Conservation (phyloP, 1,139 yeast species). For the Hyphopichia burtonii region DNA sequence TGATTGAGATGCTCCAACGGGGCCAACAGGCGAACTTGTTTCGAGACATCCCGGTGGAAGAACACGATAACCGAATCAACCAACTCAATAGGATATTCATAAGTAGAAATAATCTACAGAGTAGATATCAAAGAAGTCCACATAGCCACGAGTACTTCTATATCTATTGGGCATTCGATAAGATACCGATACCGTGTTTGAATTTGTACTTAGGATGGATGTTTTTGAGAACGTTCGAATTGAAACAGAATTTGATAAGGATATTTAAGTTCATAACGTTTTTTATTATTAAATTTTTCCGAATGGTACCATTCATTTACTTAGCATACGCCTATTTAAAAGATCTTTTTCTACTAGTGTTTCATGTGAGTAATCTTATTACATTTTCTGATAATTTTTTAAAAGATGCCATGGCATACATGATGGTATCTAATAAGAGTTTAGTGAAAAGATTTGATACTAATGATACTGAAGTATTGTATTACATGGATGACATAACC, state of each 20-base stretch:
- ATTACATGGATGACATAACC: neutral
- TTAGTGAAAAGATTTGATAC: conserved; percentile 10
- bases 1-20: conserved; percentile 20
- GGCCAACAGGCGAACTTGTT: conserved; percentile 16
- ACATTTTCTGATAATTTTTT: conserved; percentile 32
- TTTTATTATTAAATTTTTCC: conserved; percentile 6
- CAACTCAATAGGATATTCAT: conserved; percentile 11
- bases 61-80: conserved; percentile 13
- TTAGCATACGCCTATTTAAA: neutral
- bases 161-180: neutral
- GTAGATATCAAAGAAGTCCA: neutral
- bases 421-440: conserved; percentile 17
- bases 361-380: conserved; percentile 22
- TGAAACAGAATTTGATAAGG: neutral
- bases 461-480: neutral
- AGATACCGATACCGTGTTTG: conserved; percentile 29
- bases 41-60: conserved; percentile 13
- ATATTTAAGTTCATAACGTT: neutral
- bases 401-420: conserved; percentile 27
- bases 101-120: neutral
- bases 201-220: conserved; percentile 25
- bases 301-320: neutral
- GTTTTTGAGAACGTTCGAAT: conserved; percentile 9
- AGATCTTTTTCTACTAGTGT: neutral
- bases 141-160: neutral